These are phyloP conservation scores for Pseudocercospora fuligena DNA, from an alignment of 2,329 filamentous ascomycete species.

Conservation along the genomic window DNA sequence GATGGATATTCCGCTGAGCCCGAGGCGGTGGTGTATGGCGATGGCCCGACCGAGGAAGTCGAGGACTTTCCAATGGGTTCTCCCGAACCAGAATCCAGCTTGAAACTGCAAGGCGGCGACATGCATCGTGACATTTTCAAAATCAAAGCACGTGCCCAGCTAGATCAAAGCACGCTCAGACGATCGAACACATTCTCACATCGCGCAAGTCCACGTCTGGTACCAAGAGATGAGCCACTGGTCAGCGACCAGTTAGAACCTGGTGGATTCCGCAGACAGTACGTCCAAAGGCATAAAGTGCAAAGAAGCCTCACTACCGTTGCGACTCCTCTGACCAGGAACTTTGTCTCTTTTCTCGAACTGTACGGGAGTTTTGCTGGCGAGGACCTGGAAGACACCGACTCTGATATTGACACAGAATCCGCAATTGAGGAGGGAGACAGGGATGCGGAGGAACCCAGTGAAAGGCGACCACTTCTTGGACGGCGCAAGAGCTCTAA, in stretches of 20 bases:
- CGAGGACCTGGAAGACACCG: slow-evolving; percentile 66
- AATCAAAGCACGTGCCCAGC: slow-evolving; percentile 64
- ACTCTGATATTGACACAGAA: slow-evolving; percentile 53
- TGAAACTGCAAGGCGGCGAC: slow-evolving; percentile 75
- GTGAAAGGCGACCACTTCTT: slow-evolving; percentile 67
- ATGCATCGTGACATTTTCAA: slow-evolving; percentile 80
- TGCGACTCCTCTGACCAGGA: slow-evolving; percentile 63
- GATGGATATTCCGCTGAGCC: slow-evolving; percentile 42
- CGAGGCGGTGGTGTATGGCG: slow-evolving; percentile 34
- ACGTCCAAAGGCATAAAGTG: slow-evolving; percentile 52
- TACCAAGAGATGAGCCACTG: slow-evolving; percentile 38
- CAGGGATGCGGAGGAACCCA: slow-evolving; percentile 61
- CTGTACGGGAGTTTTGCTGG: slow-evolving; percentile 78
- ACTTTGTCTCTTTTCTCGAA: slow-evolving; percentile 76
- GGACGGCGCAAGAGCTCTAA: slow-evolving; percentile 59
- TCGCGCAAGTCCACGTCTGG: slow-evolving; percentile 39
- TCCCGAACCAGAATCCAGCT: slow-evolving; percentile 61
- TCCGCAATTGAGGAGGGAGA: slow-evolving; percentile 62
- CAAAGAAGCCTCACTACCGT: slow-evolving; percentile 47
- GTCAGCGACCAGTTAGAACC: slow-evolving; percentile 54
- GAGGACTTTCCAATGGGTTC: slow-evolving; percentile 13
- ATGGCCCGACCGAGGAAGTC: slow-evolving; percentile 15
- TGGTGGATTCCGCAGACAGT: slow-evolving; percentile 61
- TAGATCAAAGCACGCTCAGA: slow-evolving; percentile 36
- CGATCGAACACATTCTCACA: slow-evolving; percentile 70